These are phyloP conservation scores for Dittrichia graveolens DNA, from an alignment of 129 eudicot species.

Conservation along the genomic window DNA sequence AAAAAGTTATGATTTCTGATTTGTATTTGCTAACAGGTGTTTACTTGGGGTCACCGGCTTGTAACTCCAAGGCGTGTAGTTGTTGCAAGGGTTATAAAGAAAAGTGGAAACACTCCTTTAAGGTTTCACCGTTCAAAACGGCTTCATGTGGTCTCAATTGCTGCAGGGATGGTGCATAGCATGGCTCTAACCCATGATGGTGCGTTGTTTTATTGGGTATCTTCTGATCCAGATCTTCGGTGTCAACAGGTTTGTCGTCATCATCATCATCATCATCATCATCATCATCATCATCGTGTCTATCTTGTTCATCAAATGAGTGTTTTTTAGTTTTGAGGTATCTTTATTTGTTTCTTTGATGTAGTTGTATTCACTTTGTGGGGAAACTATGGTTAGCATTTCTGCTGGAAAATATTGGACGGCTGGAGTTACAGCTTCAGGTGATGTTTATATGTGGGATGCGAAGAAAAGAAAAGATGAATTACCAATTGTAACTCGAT, in stretches of 20 bases:
- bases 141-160: conserved; percentile 73
- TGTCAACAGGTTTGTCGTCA: conserved; percentile 73
- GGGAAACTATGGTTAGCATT: conserved; percentile 60
- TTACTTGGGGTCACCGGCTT: conserved; percentile 99
- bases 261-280: background rate
- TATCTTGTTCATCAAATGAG: background rate
- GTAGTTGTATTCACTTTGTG: conserved; percentile 69
- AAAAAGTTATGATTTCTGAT: background rate
- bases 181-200: conserved; percentile 95
- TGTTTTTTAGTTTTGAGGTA: background rate
- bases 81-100: conserved; percentile 67
- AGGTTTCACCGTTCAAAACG: conserved; percentile 82
- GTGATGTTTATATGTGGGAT: conserved; percentile 95
- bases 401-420: conserved; percentile 97
- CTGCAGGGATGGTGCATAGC: conserved; percentile 95
- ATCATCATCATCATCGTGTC: conserved; percentile 1
- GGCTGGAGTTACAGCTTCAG: conserved; percentile 77
- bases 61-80: conserved; percentile 93
- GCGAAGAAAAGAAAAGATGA: conserved; percentile 66
- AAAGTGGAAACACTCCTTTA: conserved; percentile 60
- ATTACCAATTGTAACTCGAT: conserved; percentile 56
- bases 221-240: conserved; percentile 79
- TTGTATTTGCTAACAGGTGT: conserved; percentile 54
- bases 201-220: conserved; percentile 86
- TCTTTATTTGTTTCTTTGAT: conserved; percentile 16